phyloP scores from a whole-genome alignment of 2,329 filamentous ascomycete genomes.

The Penicillium sp. region DNA sequence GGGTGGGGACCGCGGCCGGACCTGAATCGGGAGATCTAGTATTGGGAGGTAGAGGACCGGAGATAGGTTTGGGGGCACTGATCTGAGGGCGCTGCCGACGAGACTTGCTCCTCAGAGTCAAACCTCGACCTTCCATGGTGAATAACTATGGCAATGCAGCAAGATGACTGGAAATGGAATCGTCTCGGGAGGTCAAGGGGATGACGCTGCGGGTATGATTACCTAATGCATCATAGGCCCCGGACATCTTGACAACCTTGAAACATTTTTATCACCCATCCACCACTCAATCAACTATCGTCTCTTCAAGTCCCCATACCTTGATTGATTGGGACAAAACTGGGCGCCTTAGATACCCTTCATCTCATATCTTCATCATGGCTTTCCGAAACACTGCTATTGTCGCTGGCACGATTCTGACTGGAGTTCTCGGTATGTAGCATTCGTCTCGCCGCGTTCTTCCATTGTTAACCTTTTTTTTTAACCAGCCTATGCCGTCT shows the following conservation, averaged over 20 bases:
- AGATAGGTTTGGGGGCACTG: slow-evolving; percentile 60
- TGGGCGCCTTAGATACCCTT: background rate
- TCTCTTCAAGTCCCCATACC: slow-evolving; percentile 1
- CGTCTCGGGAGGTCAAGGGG: slow-evolving; percentile 3
- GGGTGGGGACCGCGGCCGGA: slow-evolving; percentile 31
- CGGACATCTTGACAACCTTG: slow-evolving; percentile 4
- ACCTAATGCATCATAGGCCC: background rate
- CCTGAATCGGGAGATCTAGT: slow-evolving; percentile 39
- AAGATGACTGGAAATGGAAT: slow-evolving; percentile 10
- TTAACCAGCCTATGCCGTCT: slow-evolving; percentile 62
- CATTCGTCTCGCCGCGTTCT: background rate
- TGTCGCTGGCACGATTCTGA: slow-evolving; percentile 59
- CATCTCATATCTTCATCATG: slow-evolving; percentile 3
- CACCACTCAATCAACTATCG: background rate
- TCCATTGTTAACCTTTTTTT: slow-evolving; percentile 10
- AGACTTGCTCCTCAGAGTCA: slow-evolving; percentile 64
- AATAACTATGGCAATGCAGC: slow-evolving; percentile 2
- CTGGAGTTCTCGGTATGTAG: slow-evolving; percentile 54
- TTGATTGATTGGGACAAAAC: background rate
- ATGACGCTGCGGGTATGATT: slow-evolving; percentile 4
- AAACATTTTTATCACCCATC: slow-evolving; percentile 11
- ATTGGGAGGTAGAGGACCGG: slow-evolving; percentile 39
- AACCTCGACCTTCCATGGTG: slow-evolving; percentile 55
- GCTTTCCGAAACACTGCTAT: slow-evolving; percentile 47
- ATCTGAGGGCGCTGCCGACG: slow-evolving; percentile 55